phyloP scores from a whole-genome alignment of 139 green algal species.

The Chlamydomonas sp. region DNA sequence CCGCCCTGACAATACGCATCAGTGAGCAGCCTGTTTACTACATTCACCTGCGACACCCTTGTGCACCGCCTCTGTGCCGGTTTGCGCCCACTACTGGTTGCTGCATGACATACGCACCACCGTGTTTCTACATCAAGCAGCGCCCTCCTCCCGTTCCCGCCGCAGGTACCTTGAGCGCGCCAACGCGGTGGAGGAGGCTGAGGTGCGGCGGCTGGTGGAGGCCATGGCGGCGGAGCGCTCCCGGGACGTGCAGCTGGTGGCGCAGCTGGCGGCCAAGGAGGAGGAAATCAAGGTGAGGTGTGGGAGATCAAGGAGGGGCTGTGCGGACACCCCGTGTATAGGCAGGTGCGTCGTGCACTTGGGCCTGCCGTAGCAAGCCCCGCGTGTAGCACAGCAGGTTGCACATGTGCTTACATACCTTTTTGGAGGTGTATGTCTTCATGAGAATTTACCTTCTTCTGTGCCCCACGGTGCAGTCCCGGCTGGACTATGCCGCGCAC shows the following conservation, averaged over 20 bases:
- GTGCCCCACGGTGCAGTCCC: not conserved
- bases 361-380: not conserved
- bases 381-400: not conserved
- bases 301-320: not conserved
- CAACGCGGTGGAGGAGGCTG: conserved; percentile 38
- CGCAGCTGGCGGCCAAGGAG: conserved; percentile 19
- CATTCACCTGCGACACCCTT: not conserved
- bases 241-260: conserved; percentile 12
- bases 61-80: not conserved
- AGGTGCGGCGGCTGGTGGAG: conserved; percentile 30
- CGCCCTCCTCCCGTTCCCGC: not conserved
- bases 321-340: not conserved
- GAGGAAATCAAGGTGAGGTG: conserved; percentile 23
- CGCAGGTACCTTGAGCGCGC: conserved; percentile 36
- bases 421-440: not conserved
- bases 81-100: not conserved
- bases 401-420: not conserved
- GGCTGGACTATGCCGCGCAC: not conserved
- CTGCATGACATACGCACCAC: not conserved
- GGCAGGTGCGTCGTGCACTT: not conserved
- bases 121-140: not conserved
- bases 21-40: not conserved
- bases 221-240: conserved; percentile 33
- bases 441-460: not conserved
- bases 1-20: not conserved